Conservation (phyloP, 805 yeast genomes). For the Candida ponderosae region DNA sequence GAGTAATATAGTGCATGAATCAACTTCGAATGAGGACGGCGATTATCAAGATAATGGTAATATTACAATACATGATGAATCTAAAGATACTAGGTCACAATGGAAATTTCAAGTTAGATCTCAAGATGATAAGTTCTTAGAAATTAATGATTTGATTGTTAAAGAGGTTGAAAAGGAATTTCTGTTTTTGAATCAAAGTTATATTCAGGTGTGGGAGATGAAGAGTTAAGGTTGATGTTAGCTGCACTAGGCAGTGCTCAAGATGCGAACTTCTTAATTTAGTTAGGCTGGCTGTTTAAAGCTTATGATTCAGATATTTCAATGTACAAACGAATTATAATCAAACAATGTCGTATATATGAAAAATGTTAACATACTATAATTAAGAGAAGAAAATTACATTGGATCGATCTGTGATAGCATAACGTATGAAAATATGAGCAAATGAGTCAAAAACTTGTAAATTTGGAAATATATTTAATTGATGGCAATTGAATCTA, state of each 20-base stretch:
- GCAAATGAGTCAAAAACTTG: no score
- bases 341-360: no score
- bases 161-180: constrained; percentile 45
- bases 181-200: constrained; percentile 52
- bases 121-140: constrained; percentile 43
- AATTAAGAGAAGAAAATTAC: no score
- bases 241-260: neutral
- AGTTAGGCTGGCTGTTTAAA: no score
- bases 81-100: constrained; percentile 6
- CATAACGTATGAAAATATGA: no score
- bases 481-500: constrained; percentile 84
- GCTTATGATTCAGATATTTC: no score
- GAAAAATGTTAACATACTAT: no score
- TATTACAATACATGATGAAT: constrained; percentile 1
- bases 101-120: constrained; percentile 47
- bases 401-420: no score
- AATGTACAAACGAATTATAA: no score
- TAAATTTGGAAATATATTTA: constrained; percentile 23
- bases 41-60: constrained; percentile 10
- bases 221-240: no score
- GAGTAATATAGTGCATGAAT: constrained; percentile 38
- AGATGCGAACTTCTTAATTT: no score
- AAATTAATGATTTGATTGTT: constrained; percentile 44
- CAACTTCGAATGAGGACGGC: neutral
- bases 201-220: constrained; percentile 61